A percentile compares a stretch with the other conserved stretches of the same genome.
These are phyloP conservation scores for Infundibulicybe gibba DNA, from an alignment of 768 basidiomycete species.

Conservation along the genomic window DNA sequence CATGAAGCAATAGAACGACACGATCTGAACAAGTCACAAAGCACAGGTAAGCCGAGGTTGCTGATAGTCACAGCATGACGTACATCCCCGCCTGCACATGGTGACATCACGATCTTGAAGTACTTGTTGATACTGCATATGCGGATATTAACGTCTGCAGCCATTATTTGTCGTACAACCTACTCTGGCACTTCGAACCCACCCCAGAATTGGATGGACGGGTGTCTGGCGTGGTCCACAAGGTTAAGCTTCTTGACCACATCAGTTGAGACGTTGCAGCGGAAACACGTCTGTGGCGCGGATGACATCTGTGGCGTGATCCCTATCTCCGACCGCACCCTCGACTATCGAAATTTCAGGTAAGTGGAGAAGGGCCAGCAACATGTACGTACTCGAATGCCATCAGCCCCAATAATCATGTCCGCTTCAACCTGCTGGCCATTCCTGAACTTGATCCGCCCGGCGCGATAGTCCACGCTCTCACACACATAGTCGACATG, in stretches of 20 bases:
- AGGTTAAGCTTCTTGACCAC: conserved; percentile 24
- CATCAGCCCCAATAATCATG: background rate
- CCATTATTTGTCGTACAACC: background rate
- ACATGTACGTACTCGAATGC: background rate
- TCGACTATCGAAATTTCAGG: background rate
- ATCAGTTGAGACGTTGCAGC: conserved; percentile 23
- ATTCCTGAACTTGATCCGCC: background rate
- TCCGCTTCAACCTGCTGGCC: background rate
- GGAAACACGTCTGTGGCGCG: conserved; percentile 28
- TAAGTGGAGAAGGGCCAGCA: too few species aligned
- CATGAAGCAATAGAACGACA: conserved; percentile 21
- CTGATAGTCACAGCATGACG: conserved; percentile 2
- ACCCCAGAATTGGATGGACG: conserved; percentile 32
- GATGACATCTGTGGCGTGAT: conserved; percentile 23
- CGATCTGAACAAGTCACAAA: background rate
- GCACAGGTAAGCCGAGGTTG: background rate
- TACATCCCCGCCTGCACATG: conserved; percentile 22
- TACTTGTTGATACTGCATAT: conserved; percentile 19
- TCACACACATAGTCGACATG: conserved; percentile 22
- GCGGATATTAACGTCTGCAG: background rate
- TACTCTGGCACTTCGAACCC: conserved; percentile 12
- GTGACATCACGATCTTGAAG: conserved; percentile 30
- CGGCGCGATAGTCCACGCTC: conserved; percentile 9
- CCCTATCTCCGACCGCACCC: conserved; percentile 4
- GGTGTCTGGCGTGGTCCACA: conserved; percentile 22